phyloP scores from a whole-genome alignment of 768 basidiomycete species.

The Asterophora parasitica region DNA sequence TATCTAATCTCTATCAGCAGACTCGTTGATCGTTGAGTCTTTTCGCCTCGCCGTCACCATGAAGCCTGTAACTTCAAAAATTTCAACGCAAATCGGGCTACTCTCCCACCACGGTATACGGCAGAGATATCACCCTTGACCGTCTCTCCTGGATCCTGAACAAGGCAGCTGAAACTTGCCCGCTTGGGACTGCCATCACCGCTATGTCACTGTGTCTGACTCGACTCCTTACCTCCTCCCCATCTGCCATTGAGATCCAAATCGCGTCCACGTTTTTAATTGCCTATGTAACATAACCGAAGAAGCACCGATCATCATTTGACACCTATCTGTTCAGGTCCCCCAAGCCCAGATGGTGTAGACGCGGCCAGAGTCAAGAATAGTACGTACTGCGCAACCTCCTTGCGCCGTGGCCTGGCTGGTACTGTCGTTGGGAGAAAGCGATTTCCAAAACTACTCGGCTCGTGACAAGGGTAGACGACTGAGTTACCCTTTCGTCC shows the following conservation, averaged over 20 bases:
- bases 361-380: conserved; percentile 15
- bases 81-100: background rate
- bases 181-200: background rate
- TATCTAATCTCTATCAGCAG: conserved; percentile 14
- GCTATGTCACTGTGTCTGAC: background rate
- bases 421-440: conserved; percentile 8
- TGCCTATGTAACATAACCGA: conserved; percentile 17
- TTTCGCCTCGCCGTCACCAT: too few relatives aligned
- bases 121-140: conserved; percentile 13
- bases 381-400: conserved; percentile 16
- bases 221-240: background rate
- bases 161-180: conserved; percentile 12
- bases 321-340: conserved; percentile 9
- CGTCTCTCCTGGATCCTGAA: conserved; percentile 12
- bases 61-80: too few relatives aligned
- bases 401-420: conserved; percentile 11
- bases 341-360: conserved; percentile 14
- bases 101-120: background rate
- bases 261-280: conserved; percentile 19
- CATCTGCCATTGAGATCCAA: conserved; percentile 20
- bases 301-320: conserved; percentile 22
- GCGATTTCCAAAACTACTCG: conserved; percentile 7
- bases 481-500: conserved; percentile 19
- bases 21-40: too few relatives aligned
- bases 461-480: conserved; percentile 17